Base-by-base conservation (phyloP, 1,284 basidiomycete species). In the Malassezia vespertilionis region DNA sequence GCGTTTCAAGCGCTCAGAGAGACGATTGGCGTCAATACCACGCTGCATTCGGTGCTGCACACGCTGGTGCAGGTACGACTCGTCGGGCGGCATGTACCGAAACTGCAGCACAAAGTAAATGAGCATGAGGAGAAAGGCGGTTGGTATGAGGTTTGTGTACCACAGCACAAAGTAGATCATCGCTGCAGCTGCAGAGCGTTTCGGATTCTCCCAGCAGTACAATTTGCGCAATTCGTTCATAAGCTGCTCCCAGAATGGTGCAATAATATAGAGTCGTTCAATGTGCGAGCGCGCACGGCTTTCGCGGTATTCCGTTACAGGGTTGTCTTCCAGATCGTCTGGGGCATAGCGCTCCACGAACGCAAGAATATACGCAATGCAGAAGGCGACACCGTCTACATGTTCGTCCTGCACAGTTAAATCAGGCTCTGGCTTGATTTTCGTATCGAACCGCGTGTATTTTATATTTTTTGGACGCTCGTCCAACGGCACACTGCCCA, bases 131-230 rank as follows among this genome's bases (percentile, higher is more conserved):
- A 65, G 46, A 40, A 68, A 66, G 10, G 66, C 65, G 0, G 63
- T 61, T 1, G 64, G 63, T n/a, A 70, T 55, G 48, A 66, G 47
- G 38, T 70, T 63, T 39, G 59, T 61, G 40, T 63, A 67, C 67
- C 67, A 70, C 12, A 70, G 54, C n/a, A 64, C 58, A 51, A 69
- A 70, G 48, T 70, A 70, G 45, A 61, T 53, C 67, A 69, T 70
- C 18, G 64, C 61, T 5, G 60, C 60, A 12, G 58, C 53, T 0
- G 58, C 61, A 3, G 67, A 65, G 4, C 51, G 52, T 2, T 43
- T 34, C 15, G 30, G 47, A 10, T 58, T 44, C 14, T 60, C 52
- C 59, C 59, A 61, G 9, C 55, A 31, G 34, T 60, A 61, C 21
- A 61, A 30, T 9, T 40, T 32, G 11, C 53, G 57, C 10, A 58